phyloP scores from a whole-genome alignment of 768 basidiomycete species.

The Serendipita sp. region DNA sequence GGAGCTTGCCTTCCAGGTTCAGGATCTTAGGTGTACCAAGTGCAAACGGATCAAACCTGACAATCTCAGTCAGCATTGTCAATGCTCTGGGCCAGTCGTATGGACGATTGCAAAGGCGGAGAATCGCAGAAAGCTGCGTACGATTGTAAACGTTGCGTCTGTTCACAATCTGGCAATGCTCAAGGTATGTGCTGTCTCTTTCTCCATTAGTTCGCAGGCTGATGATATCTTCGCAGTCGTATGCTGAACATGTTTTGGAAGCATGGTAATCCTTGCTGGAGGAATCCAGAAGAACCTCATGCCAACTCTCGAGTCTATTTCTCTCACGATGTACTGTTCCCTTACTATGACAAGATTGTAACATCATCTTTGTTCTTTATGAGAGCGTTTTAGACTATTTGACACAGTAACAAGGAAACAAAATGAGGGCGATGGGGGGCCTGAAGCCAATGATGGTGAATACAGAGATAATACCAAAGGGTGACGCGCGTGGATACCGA shows the following conservation, averaged over 20 bases:
- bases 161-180: constrained; percentile 52
- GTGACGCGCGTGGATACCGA: neutral
- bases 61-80: constrained; percentile 69
- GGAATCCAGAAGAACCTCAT: neutral
- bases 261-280: neutral
- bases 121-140: constrained; percentile 50
- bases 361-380: neutral
- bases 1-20: constrained; percentile 64
- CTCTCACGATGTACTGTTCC: neutral
- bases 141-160: constrained; percentile 68
- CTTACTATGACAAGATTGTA: neutral
- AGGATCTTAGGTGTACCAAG: constrained; percentile 76
- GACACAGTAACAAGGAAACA: neutral
- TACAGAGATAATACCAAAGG: too few relatives aligned
- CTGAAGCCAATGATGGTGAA: too few relatives aligned
- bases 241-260: neutral
- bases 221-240: neutral
- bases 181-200: constrained; percentile 31
- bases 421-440: neutral
- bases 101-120: constrained; percentile 61
- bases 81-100: constrained; percentile 74
- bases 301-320: neutral
- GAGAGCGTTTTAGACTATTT: too few relatives aligned
- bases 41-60: constrained; percentile 86
- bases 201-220: too few relatives aligned